Conservation (phyloP, 306 rosid species). For the Alnus glutinosa region DNA sequence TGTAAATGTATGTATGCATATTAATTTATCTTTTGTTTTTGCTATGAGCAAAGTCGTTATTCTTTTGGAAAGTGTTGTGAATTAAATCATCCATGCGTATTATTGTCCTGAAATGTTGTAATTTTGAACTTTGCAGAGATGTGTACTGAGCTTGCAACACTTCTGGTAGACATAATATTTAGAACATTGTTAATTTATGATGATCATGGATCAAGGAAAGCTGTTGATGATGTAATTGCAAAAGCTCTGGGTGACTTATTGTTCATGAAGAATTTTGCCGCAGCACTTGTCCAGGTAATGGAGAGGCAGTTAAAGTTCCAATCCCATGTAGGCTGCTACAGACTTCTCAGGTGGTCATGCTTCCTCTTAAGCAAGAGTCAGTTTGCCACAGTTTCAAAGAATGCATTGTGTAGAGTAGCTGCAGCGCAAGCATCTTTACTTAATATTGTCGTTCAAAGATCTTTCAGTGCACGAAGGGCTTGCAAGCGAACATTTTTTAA, state of each 20-base stretch:
- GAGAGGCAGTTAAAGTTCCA: conserved; percentile 74
- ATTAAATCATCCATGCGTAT: neutral
- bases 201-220: conserved; percentile 78
- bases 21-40: neutral
- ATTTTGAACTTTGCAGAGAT: conserved; percentile 60
- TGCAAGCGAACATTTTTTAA: conserved; percentile 64
- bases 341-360: conserved; percentile 88
- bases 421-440: conserved; percentile 68
- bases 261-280: conserved; percentile 93
- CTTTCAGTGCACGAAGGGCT: conserved; percentile 61
- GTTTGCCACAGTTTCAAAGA: conserved; percentile 72
- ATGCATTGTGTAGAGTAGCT: conserved; percentile 81
- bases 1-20: neutral
- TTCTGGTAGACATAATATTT: conserved; percentile 64
- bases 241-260: conserved; percentile 54
- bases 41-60: neutral
- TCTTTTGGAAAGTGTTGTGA: neutral
- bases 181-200: conserved; percentile 70
- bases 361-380: conserved; percentile 67
- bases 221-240: conserved; percentile 74
- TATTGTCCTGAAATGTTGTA: conserved; percentile 3
- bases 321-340: conserved; percentile 68
- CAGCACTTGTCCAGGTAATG: conserved; percentile 81
- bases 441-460: conserved; percentile 50
- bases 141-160: conserved; percentile 51